A percentile compares a stretch with the other conserved stretches of the same genome.
Conservation (phyloP, 139 green algal genomes). For the Volvox reticuliferus region DNA sequence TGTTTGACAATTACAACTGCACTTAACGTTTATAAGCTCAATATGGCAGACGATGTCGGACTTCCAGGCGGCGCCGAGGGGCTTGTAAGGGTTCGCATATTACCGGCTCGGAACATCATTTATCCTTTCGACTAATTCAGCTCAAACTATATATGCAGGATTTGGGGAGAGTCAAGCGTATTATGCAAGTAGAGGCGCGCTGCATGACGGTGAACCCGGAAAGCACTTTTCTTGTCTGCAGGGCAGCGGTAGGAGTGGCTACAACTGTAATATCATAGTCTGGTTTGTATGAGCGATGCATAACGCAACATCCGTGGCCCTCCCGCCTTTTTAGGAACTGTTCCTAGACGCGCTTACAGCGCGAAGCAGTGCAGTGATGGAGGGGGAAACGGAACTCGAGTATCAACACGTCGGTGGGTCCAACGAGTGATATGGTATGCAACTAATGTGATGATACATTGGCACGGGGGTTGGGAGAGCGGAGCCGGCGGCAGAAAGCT, state of each 20-base stretch:
- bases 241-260: not conserved
- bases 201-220: conserved; percentile 30
- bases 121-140: not conserved
- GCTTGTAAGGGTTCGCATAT: not conserved
- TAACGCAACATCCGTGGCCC: not conserved
- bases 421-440: not conserved
- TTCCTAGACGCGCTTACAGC: conserved; percentile 22
- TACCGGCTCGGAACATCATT: not conserved
- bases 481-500: too few species aligned
- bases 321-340: conserved; percentile 17
- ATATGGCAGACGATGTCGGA: not conserved
- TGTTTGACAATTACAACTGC: not conserved
- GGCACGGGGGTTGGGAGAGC: too few species aligned
- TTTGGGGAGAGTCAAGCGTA: conserved; percentile 7
- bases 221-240: conserved; percentile 1
- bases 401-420: conserved; percentile 10
- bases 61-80: conserved; percentile 6
- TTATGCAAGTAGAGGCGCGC: conserved; percentile 32
- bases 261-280: not conserved
- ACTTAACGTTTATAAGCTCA: not conserved
- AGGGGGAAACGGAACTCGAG: not conserved
- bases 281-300: not conserved
- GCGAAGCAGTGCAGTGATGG: conserved; percentile 1
- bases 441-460: not conserved
- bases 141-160: not conserved